phyloP scores from a whole-genome alignment of 768 basidiomycete species.

The Bullera alba region DNA sequence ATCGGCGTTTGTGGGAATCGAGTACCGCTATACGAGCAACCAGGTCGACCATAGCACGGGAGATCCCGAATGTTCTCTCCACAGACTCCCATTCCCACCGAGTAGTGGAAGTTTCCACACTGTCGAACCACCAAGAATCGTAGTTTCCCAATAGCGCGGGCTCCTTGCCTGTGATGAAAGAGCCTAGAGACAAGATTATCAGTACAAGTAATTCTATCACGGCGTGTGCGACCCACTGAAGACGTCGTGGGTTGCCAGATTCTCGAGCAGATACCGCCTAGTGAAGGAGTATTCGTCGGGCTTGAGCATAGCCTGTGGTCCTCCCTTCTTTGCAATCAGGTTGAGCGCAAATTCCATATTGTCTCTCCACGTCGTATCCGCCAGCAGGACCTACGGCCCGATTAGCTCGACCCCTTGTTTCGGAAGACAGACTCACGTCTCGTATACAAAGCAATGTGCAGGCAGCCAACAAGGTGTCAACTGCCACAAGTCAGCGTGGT shows the following conservation, averaged over 20 bases:
- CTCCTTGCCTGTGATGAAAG: constrained; percentile 33
- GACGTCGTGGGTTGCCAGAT: constrained; percentile 31
- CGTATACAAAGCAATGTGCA: constrained; percentile 28
- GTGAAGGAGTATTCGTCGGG: constrained; percentile 23
- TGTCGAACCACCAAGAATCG: constrained; percentile 35
- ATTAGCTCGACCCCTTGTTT: neutral
- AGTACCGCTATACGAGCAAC: constrained; percentile 27
- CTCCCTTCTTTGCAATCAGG: constrained; percentile 26
- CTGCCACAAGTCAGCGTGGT: no score
- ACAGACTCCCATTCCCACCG: constrained; percentile 34
- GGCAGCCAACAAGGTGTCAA: constrained; percentile 27
- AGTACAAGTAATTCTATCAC: neutral
- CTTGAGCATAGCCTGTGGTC: constrained; percentile 28
- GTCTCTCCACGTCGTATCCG: constrained; percentile 26
- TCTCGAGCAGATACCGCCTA: constrained; percentile 29
- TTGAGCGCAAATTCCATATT: constrained; percentile 36
- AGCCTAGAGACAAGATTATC: constrained; percentile 9
- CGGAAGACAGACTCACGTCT: constrained; percentile 16
- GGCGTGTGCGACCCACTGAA: constrained; percentile 14
- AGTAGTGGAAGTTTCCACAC: constrained; percentile 27
- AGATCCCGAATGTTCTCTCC: constrained; percentile 22
- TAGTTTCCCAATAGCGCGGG: constrained; percentile 30
- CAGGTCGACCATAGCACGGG: constrained; percentile 25
- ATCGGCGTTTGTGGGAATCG: constrained; percentile 22
- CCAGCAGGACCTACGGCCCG: constrained; percentile 24